A percentile compares a stretch with the other conserved stretches of the same genome.
Evolutionary conservation across 1,284 basidiomycete species (phyloP).

Genomic region (Pholiota adiposa): DNA sequence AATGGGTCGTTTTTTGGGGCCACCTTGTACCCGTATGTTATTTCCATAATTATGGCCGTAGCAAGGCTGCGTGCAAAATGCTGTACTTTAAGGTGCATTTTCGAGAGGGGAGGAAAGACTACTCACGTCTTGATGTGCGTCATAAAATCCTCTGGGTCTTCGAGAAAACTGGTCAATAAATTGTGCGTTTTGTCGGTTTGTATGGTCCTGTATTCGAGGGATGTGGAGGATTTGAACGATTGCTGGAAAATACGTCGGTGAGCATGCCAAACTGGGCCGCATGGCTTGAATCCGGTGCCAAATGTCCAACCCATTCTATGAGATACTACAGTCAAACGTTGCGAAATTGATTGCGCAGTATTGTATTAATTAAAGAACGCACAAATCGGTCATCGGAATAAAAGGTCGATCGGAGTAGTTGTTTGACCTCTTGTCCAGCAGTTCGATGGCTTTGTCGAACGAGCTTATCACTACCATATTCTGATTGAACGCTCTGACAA

Average conservation of each 20-base stretch:
- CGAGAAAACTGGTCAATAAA: not conserved
- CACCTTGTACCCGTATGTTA: conserved; percentile 30
- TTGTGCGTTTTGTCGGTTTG: not conserved
- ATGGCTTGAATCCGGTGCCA: not conserved
- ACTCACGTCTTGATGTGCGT: not conserved
- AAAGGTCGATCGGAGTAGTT: not conserved
- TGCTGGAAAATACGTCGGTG: not conserved
- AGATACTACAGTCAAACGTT: not conserved
- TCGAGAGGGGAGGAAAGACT: not conserved
- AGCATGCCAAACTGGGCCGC: not conserved
- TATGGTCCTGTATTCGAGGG: not conserved
- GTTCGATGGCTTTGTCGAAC: not conserved
- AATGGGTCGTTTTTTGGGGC: conserved; percentile 28
- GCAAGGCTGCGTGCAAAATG: conserved; percentile 17
- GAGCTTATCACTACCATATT: not conserved
- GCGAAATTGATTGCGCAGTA: not conserved
- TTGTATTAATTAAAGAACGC: not conserved
- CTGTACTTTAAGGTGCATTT: not conserved
- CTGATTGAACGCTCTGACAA: not conserved
- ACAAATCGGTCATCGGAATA: not conserved
- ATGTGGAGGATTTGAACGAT: not conserved
- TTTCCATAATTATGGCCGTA: conserved; percentile 26
- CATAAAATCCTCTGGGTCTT: not conserved
- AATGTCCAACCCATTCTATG: not conserved
- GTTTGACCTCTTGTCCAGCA: not conserved